These are phyloP conservation scores for Pseudopyrenochaeta lycopersici DNA, from an alignment of 2,329 filamentous ascomycete species.

Conservation along the genomic window DNA sequence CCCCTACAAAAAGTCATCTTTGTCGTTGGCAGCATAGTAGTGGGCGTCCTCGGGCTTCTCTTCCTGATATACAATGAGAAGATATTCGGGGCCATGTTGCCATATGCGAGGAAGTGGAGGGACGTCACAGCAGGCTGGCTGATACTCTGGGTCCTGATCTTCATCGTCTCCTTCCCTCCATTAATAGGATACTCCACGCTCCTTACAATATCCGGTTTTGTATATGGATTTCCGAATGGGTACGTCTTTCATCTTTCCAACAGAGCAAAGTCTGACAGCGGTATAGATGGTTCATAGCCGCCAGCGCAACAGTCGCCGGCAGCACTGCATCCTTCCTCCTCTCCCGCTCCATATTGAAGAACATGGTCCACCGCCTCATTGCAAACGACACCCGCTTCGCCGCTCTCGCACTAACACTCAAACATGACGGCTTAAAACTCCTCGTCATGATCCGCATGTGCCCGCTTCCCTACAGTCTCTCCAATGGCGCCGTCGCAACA, in stretches of 20 bases:
- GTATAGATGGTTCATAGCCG: conserved; percentile 81
- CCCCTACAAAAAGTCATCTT: conserved; percentile 70
- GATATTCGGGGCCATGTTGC: conserved; percentile 79
- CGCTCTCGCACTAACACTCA: conserved; percentile 85
- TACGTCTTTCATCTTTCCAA: conserved; percentile 59
- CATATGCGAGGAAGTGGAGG: conserved; percentile 80
- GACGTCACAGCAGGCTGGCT: conserved; percentile 74
- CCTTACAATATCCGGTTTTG: conserved; percentile 73
- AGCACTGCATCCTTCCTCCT: conserved; percentile 82
- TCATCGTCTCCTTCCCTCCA: conserved; percentile 83
- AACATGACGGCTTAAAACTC: conserved; percentile 88
- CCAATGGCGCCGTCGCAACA: conserved; percentile 93
- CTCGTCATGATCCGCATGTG: conserved; percentile 92
- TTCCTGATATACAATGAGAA: conserved; percentile 80
- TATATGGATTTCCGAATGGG: conserved; percentile 75
- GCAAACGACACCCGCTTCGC: conserved; percentile 87
- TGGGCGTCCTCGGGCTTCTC: conserved; percentile 68
- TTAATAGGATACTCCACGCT: conserved; percentile 87
- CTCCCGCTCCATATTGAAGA: conserved; percentile 78
- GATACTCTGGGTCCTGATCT: conserved; percentile 78
- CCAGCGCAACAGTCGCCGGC: conserved; percentile 79
- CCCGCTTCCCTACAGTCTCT: conserved; percentile 89
- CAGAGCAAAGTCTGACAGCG: conserved; percentile 17
- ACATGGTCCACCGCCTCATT: conserved; percentile 81
- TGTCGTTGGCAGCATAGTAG: conserved; percentile 59